phyloP scores from a whole-genome alignment of 2,329 filamentous ascomycete species.

The Xylaria sp. region DNA sequence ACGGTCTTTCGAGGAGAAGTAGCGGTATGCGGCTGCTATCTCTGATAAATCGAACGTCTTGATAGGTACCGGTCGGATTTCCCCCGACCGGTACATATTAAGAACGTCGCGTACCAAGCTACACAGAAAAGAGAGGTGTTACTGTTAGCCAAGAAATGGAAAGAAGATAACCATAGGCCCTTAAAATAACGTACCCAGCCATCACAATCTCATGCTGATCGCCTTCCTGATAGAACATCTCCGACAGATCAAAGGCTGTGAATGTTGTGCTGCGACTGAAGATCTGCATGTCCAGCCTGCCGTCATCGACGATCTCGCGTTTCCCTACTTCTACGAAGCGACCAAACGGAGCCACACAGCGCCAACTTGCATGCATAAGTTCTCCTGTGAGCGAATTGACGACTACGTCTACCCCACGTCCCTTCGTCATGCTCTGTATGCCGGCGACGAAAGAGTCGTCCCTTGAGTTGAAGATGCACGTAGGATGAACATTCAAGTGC shows the following conservation, averaged over 20 bases:
- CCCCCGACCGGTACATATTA: background rate
- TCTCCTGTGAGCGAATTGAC: slow-evolving; percentile 35
- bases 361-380: slow-evolving; percentile 44
- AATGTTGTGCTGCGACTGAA: slow-evolving; percentile 56
- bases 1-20: slow-evolving; percentile 12
- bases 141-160: background rate
- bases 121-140: background rate
- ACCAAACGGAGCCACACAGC: slow-evolving; percentile 52
- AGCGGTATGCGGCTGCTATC: slow-evolving; percentile 19
- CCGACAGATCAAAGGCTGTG: slow-evolving; percentile 52
- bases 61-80: slow-evolving; percentile 6
- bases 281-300: slow-evolving; percentile 51
- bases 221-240: slow-evolving; percentile 12
- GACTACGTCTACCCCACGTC: slow-evolving; percentile 36
- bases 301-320: slow-evolving; percentile 51
- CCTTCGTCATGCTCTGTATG: slow-evolving; percentile 39
- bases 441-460: slow-evolving; percentile 46
- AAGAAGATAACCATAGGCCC: slow-evolving; percentile 40
- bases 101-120: background rate
- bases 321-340: slow-evolving; percentile 53
- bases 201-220: background rate
- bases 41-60: slow-evolving; percentile 18
- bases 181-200: background rate
- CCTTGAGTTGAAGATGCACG: slow-evolving; percentile 50
- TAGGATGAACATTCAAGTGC: slow-evolving; percentile 42